Base-by-base conservation (phyloP, 352 stramenopile species). In the Phytophthora lateralis region DNA sequence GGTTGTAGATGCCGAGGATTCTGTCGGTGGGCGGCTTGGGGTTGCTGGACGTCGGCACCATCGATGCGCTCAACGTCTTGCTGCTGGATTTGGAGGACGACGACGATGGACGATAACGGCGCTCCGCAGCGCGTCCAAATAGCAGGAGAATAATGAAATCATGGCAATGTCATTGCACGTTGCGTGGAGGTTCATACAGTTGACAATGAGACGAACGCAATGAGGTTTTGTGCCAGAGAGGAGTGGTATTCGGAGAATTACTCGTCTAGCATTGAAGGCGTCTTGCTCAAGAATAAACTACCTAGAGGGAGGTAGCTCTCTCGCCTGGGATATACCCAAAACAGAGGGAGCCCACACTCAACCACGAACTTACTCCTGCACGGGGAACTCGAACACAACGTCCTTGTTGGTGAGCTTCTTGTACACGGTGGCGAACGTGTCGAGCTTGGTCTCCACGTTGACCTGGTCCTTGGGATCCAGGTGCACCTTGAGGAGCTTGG, bases 321-420 rank as follows among this genome's bases (percentile, higher is more conserved):
- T 49, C 35, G 34, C 29, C 26, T 35, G 38, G n/a, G 14, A 1
- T 6, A 15, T 15, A 15, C 24, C 1, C 27, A 24, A 11, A 38
- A n/a, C 64, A 44, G 27, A 69, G 34, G 64, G 27, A 66, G 56
- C 37, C 43, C 32, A 61, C 39, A 66, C 54, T 76, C 58, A 70
- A 71, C 56, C 67, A 54, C 65, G 60, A 68, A 73, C 67, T 87
- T 93, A 95, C 76, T 97, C 88, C 79, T 91, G 71, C 72, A 96
- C 85, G 46, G 88, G 86, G 73, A 99, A 99, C 80, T 98, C 90
- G 71, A 99, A 99, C 63, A 98, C 89, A 82, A 99, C 97, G 73
- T 99, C 95, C 88, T 99, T 99, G 89, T 99, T 99, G 74, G 97
- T 99, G 62, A 99, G 90, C 91, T 99, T 99, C 82, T 98, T 98